Evolutionary conservation across 768 basidiomycete genomes (phyloP).

Genomic region (Asterophora lycoperdoides): DNA sequence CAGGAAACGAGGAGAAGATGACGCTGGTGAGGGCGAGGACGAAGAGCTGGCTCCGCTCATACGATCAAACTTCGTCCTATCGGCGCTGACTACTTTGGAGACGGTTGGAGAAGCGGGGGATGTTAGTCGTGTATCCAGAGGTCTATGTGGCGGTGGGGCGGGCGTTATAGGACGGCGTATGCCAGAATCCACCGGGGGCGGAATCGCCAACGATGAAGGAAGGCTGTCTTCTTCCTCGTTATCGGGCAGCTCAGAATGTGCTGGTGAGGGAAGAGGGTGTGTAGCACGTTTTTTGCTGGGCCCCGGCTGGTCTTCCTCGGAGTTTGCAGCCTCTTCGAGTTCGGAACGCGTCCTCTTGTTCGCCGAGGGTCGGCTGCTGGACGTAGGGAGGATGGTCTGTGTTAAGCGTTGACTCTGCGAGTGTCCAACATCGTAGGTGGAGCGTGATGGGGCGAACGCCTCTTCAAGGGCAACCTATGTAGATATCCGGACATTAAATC

Average conservation of each 20-base stretch:
- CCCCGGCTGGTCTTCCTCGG: not conserved
- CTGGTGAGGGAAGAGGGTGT: not conserved
- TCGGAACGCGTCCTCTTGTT: constrained; percentile 9
- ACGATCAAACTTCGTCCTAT: not conserved
- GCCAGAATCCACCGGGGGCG: not conserved
- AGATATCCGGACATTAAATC: not conserved
- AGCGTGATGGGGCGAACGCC: constrained; percentile 63
- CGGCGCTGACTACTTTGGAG: not conserved
- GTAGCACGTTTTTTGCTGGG: constrained; percentile 4
- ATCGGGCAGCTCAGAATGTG: not conserved
- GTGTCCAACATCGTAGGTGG: constrained; percentile 57
- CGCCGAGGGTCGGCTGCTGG: not conserved
- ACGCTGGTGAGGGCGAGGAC: not conserved
- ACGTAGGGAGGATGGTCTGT: constrained; percentile 21
- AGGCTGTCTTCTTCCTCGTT: not conserved
- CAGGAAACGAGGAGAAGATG: not conserved
- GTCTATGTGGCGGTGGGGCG: not conserved
- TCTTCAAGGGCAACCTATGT: constrained; percentile 61
- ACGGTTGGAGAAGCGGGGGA: not conserved
- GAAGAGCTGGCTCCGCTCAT: not conserved
- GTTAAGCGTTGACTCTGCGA: constrained; percentile 17
- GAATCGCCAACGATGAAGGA: not conserved
- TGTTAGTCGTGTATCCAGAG: not conserved
- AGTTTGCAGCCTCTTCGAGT: not conserved
- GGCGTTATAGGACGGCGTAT: not conserved